Conservation (phyloP, 2,329 filamentous ascomycete genomes). For the Triangularia setosa region DNA sequence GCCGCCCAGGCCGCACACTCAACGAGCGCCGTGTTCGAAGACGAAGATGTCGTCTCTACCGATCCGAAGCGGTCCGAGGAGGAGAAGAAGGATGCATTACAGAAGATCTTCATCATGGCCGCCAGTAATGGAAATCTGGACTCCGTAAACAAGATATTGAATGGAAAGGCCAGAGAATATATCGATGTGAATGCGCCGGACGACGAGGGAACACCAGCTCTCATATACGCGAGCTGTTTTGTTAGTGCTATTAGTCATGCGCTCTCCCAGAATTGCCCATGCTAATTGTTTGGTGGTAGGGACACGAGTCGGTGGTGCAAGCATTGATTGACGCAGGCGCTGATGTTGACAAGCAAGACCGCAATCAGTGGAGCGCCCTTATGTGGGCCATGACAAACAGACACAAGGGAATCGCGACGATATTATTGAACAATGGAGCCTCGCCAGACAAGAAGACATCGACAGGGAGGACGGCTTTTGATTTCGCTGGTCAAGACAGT, state of each 20-base stretch:
- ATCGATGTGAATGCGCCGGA: slow-evolving; percentile 85
- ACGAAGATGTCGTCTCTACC: slow-evolving; percentile 74
- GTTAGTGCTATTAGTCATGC: slow-evolving; percentile 48
- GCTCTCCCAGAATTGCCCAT: not conserved
- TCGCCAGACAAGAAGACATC: slow-evolving; percentile 96
- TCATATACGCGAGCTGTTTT: slow-evolving; percentile 98
- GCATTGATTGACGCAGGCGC: slow-evolving; percentile 81
- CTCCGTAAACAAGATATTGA: slow-evolving; percentile 71
- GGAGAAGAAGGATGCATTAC: slow-evolving; percentile 77
- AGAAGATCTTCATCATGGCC: slow-evolving; percentile 88
- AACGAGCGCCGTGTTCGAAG: slow-evolving; percentile 66
- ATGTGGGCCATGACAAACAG: slow-evolving; percentile 99
- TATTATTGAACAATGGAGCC: slow-evolving; percentile 85
- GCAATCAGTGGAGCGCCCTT: slow-evolving; percentile 93
- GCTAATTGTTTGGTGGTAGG: slow-evolving; percentile 31
- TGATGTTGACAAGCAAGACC: slow-evolving; percentile 88
- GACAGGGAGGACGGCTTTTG: slow-evolving; percentile 87
- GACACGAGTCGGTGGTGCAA: slow-evolving; percentile 84
- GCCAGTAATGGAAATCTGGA: slow-evolving; percentile 92
- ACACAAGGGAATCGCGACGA: slow-evolving; percentile 92
- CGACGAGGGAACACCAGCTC: slow-evolving; percentile 89
- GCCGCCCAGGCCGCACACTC: slow-evolving; percentile 87
- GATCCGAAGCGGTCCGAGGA: slow-evolving; percentile 69
- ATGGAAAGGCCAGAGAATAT: slow-evolving; percentile 67
- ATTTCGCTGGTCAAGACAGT: slow-evolving; percentile 92